These are phyloP conservation scores for Agrocybe chaxingu DNA, from an alignment of 768 basidiomycete species.

Conservation along the genomic window DNA sequence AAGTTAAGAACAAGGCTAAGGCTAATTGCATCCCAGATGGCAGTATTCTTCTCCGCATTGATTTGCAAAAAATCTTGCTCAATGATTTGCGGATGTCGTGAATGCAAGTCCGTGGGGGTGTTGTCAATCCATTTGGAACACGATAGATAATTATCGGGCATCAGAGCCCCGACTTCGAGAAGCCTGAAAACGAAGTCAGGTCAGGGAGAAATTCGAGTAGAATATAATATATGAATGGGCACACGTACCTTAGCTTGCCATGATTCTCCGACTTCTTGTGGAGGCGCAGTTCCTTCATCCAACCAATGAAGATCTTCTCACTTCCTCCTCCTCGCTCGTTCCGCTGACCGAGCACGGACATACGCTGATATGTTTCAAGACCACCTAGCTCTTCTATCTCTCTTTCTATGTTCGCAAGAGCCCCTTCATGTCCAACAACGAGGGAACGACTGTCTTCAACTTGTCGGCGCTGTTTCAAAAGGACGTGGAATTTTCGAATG, in stretches of 20 bases:
- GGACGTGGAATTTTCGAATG: conserved; percentile 79
- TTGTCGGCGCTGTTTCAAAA: conserved; percentile 66
- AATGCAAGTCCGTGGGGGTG: conserved; percentile 79
- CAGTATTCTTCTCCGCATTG: conserved; percentile 44
- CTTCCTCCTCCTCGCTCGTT: conserved; percentile 85
- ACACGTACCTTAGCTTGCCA: conserved; percentile 35
- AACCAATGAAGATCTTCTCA: conserved; percentile 72
- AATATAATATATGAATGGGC: neutral
- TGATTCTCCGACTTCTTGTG: conserved; percentile 20
- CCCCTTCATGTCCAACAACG: conserved; percentile 22
- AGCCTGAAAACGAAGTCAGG: conserved; percentile 43
- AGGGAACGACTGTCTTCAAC: conserved; percentile 31
- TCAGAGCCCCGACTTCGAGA: conserved; percentile 86
- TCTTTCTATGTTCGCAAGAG: conserved; percentile 50
- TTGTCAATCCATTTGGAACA: conserved; percentile 70
- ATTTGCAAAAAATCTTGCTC: conserved; percentile 84
- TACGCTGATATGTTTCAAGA: conserved; percentile 74
- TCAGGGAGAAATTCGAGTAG: neutral
- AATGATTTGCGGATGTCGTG: conserved; percentile 76
- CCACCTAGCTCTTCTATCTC: conserved; percentile 76
- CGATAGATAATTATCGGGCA: conserved; percentile 73
- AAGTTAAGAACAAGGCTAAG: conserved; percentile 91
- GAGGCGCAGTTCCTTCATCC: conserved; percentile 60
- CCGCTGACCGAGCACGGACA: conserved; percentile 80
- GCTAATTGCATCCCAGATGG: conserved; percentile 76